Conservation (phyloP, 306 rosid species). For the Quercus variabilis region DNA sequence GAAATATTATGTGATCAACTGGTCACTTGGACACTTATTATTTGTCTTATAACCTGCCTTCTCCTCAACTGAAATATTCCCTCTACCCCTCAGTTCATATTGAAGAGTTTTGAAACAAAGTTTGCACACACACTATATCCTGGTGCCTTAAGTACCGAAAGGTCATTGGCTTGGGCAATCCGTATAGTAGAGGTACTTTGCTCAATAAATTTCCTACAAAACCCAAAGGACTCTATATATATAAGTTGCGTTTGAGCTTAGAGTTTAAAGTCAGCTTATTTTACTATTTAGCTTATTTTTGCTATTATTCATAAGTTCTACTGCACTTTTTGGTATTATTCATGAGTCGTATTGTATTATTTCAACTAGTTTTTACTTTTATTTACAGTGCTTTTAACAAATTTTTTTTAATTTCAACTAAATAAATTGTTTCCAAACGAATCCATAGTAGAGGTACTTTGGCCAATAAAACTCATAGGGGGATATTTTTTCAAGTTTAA, state of each 20-base stretch:
- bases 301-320: accelerated
- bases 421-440: accelerated
- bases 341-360: accelerated
- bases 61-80: no score
- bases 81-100: neutral
- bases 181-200: neutral
- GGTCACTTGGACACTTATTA: no score
- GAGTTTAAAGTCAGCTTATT: no score
- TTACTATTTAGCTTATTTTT: no score
- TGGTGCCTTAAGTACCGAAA: neutral
- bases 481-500: neutral
- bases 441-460: neutral
- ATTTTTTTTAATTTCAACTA: no score
- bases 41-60: no score
- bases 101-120: neutral
- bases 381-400: accelerated
- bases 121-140: neutral
- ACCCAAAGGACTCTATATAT: neutral
- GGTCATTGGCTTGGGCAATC: neutral
- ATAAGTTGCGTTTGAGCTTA: no score
- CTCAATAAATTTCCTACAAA: neutral
- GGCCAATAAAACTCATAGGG: no score
- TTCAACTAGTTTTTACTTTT: accelerated
- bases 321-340: accelerated
- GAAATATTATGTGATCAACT: no score